These are phyloP conservation scores for Castanea mollissima DNA, from an alignment of 306 rosid species.

Conservation along the genomic window DNA sequence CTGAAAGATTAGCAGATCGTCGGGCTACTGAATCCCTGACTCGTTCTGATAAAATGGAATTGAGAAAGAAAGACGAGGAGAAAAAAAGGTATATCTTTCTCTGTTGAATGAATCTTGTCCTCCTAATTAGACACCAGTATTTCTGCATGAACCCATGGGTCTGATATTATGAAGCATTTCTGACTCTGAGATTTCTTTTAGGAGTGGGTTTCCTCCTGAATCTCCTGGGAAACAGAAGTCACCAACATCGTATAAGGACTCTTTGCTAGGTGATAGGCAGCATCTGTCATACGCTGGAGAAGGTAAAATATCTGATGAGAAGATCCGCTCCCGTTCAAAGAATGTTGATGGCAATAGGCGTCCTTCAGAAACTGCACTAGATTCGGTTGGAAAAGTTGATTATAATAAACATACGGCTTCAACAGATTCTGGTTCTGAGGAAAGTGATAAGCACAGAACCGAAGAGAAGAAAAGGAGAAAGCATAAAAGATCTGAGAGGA, in stretches of 20 bases:
- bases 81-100: conserved; percentile 40
- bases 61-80: conserved; percentile 44
- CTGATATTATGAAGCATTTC: conserved; percentile 29
- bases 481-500: conserved; percentile 78
- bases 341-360: conserved; percentile 29
- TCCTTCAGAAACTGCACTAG: conserved; percentile 32
- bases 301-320: conserved; percentile 48
- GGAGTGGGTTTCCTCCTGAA: conserved; percentile 33
- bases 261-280: conserved; percentile 44
- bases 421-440: conserved; percentile 63
- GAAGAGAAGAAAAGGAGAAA: conserved; percentile 66
- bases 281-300: conserved; percentile 38
- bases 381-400: conserved; percentile 41
- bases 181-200: conserved; percentile 51
- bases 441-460: conserved; percentile 48
- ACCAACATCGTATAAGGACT: conserved; percentile 32
- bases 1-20: conserved; percentile 40
- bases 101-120: conserved; percentile 17
- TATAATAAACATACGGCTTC: conserved; percentile 34
- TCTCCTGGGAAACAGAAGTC: conserved; percentile 43
- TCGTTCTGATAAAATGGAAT: conserved; percentile 29
- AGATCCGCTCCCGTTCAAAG: conserved; percentile 34
- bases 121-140: conserved; percentile 8
- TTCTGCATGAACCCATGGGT: conserved; percentile 5
- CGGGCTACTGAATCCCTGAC: conserved; percentile 27